phyloP scores from a whole-genome alignment of 176 grass and related monocot species.

The Chrysopogon serrulatus region DNA sequence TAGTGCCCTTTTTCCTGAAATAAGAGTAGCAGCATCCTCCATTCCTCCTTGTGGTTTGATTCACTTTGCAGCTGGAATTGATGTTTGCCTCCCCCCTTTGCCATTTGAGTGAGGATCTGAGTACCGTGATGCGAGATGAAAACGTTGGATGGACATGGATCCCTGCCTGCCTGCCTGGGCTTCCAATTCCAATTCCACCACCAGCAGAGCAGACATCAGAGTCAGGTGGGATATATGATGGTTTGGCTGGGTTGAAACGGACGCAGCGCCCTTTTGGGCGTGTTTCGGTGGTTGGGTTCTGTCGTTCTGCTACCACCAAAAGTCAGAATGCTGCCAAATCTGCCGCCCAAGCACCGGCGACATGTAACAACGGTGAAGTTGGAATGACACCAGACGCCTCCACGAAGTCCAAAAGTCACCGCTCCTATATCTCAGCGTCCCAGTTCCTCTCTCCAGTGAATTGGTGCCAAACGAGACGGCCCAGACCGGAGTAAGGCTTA shows the following conservation, averaged over 20 bases:
- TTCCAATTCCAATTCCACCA: too few relatives aligned
- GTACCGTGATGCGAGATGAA: background rate
- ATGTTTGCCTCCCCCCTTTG: background rate
- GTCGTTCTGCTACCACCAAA: background rate
- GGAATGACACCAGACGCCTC: background rate
- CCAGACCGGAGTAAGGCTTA: too few relatives aligned
- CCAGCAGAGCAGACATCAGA: too few relatives aligned
- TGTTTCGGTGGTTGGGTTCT: background rate
- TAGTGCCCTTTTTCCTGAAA: conserved; percentile 35
- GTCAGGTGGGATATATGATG: too few relatives aligned
- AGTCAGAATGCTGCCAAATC: background rate
- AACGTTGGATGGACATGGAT: background rate
- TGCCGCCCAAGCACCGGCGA: background rate
- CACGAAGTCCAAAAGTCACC: background rate
- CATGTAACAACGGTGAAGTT: background rate
- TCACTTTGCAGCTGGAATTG: background rate
- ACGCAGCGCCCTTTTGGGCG: background rate
- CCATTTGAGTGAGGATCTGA: background rate
- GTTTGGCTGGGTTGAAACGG: background rate
- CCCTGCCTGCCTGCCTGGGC: too few relatives aligned
- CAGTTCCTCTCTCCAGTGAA: too few relatives aligned
- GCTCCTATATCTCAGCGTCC: background rate
- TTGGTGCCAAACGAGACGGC: too few relatives aligned
- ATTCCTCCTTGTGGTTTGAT: background rate
- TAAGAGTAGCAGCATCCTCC: conserved; percentile 40